Conservation (phyloP, 2,329 filamentous ascomycete genomes). For the Scytalidium lignicola region DNA sequence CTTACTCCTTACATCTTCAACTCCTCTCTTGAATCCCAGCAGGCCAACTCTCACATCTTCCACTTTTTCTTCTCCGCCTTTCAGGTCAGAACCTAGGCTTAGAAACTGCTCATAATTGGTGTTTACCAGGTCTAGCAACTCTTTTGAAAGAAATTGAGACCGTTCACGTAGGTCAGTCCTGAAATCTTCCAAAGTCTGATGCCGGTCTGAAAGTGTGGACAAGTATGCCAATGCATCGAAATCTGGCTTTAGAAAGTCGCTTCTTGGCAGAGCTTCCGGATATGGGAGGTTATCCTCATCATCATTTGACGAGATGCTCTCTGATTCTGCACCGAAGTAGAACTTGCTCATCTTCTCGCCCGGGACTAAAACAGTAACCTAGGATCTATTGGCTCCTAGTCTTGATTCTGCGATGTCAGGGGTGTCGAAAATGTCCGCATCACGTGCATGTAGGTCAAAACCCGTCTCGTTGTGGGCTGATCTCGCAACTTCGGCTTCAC, state of each 20-base stretch:
- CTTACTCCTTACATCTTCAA: conserved; percentile 65
- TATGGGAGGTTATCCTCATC: conserved; percentile 77
- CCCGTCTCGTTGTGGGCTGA: not conserved
- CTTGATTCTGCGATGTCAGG: not conserved
- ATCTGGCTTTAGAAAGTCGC: conserved; percentile 70
- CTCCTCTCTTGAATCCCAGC: conserved; percentile 76
- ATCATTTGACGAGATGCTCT: conserved; percentile 30
- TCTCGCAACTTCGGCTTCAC: not conserved
- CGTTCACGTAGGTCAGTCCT: conserved; percentile 79
- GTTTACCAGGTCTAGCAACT: conserved; percentile 92
- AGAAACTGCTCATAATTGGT: conserved; percentile 91
- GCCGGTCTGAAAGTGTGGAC: conserved; percentile 74
- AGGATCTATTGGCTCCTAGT: not conserved
- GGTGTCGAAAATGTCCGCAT: not conserved
- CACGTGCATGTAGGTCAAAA: not conserved
- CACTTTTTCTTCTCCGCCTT: conserved; percentile 84
- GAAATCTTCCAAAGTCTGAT: conserved; percentile 93
- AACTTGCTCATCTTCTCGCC: conserved; percentile 39
- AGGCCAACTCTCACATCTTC: conserved; percentile 86
- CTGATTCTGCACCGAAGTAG: conserved; percentile 32
- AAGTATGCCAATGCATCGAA: conserved; percentile 84
- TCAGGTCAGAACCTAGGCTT: conserved; percentile 72
- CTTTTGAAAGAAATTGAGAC: conserved; percentile 71
- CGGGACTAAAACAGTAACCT: not conserved
- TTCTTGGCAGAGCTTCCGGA: conserved; percentile 75